These are phyloP conservation scores for Asterophora lycoperdoides DNA, from an alignment of 768 basidiomycete genomes.

Conservation along the genomic window DNA sequence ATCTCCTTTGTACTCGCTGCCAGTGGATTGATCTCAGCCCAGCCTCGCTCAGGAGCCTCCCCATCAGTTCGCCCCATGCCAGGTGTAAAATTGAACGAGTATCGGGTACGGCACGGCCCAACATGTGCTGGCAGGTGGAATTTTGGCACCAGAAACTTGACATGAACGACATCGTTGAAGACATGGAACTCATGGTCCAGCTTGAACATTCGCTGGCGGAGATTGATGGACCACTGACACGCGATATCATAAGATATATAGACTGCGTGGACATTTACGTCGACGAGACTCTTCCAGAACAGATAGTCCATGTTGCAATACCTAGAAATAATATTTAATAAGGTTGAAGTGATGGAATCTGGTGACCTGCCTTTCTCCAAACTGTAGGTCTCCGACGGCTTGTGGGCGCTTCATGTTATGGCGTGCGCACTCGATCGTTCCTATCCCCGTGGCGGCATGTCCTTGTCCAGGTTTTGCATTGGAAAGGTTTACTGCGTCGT, in stretches of 20 bases:
- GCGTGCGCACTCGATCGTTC: constrained; percentile 24
- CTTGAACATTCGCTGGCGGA: constrained; percentile 13
- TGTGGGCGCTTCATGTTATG: constrained; percentile 27
- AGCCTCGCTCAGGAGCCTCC: constrained; percentile 29
- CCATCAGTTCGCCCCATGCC: constrained; percentile 31
- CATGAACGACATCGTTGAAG: neutral
- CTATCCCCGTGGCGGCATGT: constrained; percentile 24
- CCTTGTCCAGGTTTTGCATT: constrained; percentile 18
- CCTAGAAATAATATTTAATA: constrained; percentile 12
- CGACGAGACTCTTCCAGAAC: constrained; percentile 12
- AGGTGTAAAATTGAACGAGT: constrained; percentile 19
- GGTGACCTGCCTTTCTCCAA: constrained; percentile 32
- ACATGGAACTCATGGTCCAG: constrained; percentile 5
- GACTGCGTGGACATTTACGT: neutral
- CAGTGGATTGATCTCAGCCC: constrained; percentile 24
- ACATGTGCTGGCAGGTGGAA: constrained; percentile 25
- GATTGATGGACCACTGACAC: constrained; percentile 17
- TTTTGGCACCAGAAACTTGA: constrained; percentile 24
- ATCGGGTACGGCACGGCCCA: constrained; percentile 17
- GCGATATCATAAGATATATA: constrained; percentile 21
- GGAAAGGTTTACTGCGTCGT: constrained; percentile 25
- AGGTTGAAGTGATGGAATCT: no score
- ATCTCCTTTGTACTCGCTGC: constrained; percentile 32
- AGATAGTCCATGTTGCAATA: constrained; percentile 27
- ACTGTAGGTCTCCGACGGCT: constrained; percentile 26